Conservation (phyloP, 2,329 filamentous ascomycete genomes). For the Penicillium sp. region DNA sequence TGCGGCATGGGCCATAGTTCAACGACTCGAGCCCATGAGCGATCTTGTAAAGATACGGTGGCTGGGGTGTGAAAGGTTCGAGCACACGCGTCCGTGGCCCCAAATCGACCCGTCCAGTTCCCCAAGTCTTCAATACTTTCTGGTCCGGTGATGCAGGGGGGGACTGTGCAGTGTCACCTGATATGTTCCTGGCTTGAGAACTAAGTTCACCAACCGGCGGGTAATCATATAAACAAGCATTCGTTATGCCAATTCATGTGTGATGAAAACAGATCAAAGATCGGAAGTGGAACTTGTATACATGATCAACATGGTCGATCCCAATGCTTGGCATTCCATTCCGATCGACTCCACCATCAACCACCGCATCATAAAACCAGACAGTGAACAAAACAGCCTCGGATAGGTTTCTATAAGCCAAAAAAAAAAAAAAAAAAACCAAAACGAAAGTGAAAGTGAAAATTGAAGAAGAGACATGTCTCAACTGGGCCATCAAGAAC, state of each 20-base stretch:
- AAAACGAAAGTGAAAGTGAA: background rate
- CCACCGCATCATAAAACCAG: background rate
- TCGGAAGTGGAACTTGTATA: background rate
- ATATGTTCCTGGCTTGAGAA: background rate
- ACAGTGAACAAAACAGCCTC: background rate
- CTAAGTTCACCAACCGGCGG: background rate
- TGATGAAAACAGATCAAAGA: background rate
- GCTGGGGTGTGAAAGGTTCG: background rate
- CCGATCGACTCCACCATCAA: background rate
- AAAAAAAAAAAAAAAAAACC: background rate
- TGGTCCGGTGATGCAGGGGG: background rate
- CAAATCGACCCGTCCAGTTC: background rate
- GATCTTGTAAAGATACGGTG: background rate
- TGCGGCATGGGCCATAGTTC: background rate
- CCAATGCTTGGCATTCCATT: background rate
- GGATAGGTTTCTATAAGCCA: too few relatives aligned
- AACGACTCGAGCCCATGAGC: background rate
- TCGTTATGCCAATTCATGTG: background rate
- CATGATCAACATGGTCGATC: background rate
- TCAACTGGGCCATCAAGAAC: background rate
- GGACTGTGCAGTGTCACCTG: background rate
- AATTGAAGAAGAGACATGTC: background rate
- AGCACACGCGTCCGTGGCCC: constrained; percentile 1
- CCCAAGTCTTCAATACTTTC: background rate
- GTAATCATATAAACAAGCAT: background rate